A percentile compares a stretch with the other conserved stretches of the same genome.
These are phyloP conservation scores for Trichophyton equinum DNA, from an alignment of 2,329 filamentous ascomycete species.

Conservation along the genomic window DNA sequence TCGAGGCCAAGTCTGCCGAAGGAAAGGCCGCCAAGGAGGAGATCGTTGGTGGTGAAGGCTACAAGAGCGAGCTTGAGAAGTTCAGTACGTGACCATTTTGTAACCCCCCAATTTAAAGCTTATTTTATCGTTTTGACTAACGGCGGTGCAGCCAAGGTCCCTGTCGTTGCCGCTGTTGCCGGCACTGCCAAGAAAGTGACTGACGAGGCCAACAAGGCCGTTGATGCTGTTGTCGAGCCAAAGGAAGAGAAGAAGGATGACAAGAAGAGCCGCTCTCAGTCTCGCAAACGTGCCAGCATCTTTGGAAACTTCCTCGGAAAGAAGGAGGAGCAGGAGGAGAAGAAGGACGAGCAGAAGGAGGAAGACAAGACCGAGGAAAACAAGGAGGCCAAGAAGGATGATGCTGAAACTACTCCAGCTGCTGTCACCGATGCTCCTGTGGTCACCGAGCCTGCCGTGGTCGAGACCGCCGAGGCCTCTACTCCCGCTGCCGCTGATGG, in stretches of 20 bases:
- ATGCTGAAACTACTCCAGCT: slow-evolving; percentile 28
- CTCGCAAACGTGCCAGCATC: slow-evolving; percentile 48
- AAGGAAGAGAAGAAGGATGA: slow-evolving; percentile 23
- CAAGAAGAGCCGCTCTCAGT: slow-evolving; percentile 44
- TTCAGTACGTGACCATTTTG: slow-evolving; percentile 38
- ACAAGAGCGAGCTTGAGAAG: slow-evolving; percentile 75
- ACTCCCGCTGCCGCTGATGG: slow-evolving; percentile 19
- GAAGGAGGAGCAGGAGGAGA: slow-evolving; percentile 43
- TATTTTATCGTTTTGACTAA: slow-evolving; percentile 17
- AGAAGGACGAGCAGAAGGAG: slow-evolving; percentile 17
- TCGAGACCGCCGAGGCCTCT: slow-evolving; percentile 16
- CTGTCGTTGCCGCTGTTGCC: slow-evolving; percentile 24
- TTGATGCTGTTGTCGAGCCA: slow-evolving; percentile 25
- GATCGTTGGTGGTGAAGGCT: slow-evolving; percentile 66
- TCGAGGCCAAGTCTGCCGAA: slow-evolving; percentile 72
- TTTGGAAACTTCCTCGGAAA: slow-evolving; percentile 48
- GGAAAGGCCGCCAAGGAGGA: slow-evolving; percentile 67
- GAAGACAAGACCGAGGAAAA: slow-evolving; percentile 31
- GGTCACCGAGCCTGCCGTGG: slow-evolving; percentile 27
- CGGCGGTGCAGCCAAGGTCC: slow-evolving; percentile 30
- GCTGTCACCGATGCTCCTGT: slow-evolving; percentile 30
- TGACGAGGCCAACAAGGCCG: slow-evolving; percentile 22
- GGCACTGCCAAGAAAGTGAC: slow-evolving; percentile 17
- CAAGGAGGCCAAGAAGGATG: slow-evolving; percentile 21
- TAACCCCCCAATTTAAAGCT: no score